Conservation (phyloP, 306 rosid genomes). For the Dryas alaskensis region DNA sequence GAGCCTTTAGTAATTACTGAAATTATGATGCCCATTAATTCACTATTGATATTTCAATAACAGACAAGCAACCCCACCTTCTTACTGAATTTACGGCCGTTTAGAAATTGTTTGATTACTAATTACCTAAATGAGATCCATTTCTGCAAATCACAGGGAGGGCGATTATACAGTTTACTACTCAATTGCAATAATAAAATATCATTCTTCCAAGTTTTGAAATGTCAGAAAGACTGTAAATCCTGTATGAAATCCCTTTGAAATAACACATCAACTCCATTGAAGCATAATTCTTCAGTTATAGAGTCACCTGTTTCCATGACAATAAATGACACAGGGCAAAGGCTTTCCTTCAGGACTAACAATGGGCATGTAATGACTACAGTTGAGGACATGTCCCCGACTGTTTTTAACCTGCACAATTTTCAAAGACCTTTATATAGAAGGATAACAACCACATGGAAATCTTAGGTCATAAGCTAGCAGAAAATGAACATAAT, state of each 20-base stretch:
- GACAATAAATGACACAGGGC: conserved; percentile 96
- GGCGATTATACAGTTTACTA: background rate
- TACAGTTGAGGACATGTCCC: conserved; percentile 83
- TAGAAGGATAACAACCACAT: conserved; percentile 9
- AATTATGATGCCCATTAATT: background rate
- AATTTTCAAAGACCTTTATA: conserved; percentile 25
- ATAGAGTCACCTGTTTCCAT: conserved; percentile 81
- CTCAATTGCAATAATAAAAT: background rate
- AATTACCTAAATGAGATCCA: conserved; percentile 5
- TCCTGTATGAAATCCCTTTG: conserved; percentile 3
- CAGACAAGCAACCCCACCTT: background rate
- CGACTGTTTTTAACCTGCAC: conserved; percentile 81
- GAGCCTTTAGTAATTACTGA: background rate
- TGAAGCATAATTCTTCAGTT: conserved; percentile 8
- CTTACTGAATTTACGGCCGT: background rate
- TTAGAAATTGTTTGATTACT: background rate
- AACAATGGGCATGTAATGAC: conserved; percentile 87
- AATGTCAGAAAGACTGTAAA: background rate
- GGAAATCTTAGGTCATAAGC: background rate
- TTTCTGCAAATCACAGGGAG: background rate
- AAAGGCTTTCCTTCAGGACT: conserved; percentile 86
- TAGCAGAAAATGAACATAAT: conserved; percentile 8
- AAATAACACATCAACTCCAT: conserved; percentile 14
- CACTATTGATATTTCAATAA: conserved; percentile 1
- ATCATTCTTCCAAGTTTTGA: background rate